A percentile compares a stretch with the other conserved stretches of the same genome.
Evolutionary conservation across 1,284 basidiomycete genomes (phyloP).

Genomic region (Cutaneotrichosporon sp.): DNA sequence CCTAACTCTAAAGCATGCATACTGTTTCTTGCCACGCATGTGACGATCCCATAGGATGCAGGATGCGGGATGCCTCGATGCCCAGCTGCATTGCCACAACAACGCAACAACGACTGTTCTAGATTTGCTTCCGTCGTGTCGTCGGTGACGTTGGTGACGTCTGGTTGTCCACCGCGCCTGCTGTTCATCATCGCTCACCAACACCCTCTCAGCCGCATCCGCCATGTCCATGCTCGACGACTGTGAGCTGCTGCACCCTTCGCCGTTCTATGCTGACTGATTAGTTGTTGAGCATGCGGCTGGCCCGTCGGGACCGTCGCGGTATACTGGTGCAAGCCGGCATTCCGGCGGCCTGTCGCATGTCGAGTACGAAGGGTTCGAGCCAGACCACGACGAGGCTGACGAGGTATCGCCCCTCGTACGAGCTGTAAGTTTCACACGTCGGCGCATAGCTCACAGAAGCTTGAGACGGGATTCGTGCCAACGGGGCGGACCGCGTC

Average conservation of each 20-base stretch:
- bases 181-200: background rate
- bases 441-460: constrained; percentile 5
- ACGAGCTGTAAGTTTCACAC: constrained; percentile 26
- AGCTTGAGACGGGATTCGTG: constrained; percentile 50
- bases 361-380: constrained; percentile 79
- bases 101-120: no score
- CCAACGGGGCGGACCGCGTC: constrained; percentile 36
- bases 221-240: constrained; percentile 57
- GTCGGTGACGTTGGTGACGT: background rate
- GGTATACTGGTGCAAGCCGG: constrained; percentile 14
- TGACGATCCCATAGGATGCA: no score
- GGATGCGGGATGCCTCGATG: no score
- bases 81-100: no score
- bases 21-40: no score
- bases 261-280: constrained; percentile 4
- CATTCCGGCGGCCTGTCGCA: constrained; percentile 52
- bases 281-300: constrained; percentile 77
- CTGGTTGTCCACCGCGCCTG: background rate
- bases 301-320: constrained; percentile 49
- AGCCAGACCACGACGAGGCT: constrained; percentile 53
- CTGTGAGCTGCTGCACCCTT: constrained; percentile 54
- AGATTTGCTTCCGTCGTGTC: background rate
- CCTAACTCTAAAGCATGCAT: no score
- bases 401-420: constrained; percentile 30
- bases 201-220: background rate